Evolutionary conservation across 192 early-diverging fungal genomes (phyloP).

Genomic region (Coemansia biformis): DNA sequence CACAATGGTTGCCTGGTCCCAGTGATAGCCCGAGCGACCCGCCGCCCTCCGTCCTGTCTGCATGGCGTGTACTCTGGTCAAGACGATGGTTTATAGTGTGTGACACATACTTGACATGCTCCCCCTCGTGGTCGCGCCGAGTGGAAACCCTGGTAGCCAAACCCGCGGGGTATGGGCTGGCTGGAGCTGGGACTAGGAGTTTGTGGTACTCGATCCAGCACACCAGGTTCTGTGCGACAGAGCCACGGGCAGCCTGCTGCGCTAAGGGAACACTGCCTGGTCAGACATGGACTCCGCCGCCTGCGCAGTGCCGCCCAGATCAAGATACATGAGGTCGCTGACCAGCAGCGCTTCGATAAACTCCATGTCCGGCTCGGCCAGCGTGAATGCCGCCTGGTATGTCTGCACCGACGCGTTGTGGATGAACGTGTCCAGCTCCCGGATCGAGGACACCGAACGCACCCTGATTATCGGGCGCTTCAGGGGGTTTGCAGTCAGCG

Average conservation of each 20-base stretch:
- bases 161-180: too few relatives aligned
- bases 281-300: too few relatives aligned
- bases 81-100: too few relatives aligned
- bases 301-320: constrained; percentile 10
- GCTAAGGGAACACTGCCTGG: too few relatives aligned
- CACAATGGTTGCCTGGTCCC: constrained; percentile 37
- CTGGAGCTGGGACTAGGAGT: too few relatives aligned
- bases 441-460: constrained; percentile 59
- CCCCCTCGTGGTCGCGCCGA: too few relatives aligned
- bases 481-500: too few relatives aligned
- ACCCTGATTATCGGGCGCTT: constrained; percentile 75
- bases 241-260: too few relatives aligned
- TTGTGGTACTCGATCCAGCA: too few relatives aligned
- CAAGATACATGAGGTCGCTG: constrained; percentile 44
- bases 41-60: neutral
- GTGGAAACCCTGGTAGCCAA: too few relatives aligned
- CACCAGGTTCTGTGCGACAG: too few relatives aligned
- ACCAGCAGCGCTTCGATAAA: constrained; percentile 71
- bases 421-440: constrained; percentile 74
- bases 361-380: constrained; percentile 66
- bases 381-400: constrained; percentile 66
- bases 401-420: constrained; percentile 66
- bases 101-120: too few relatives aligned
- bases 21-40: constrained; percentile 10
- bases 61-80: neutral